Evolutionary conservation across 129 eudicot species (phyloP), one percentile per base, ranked within the genome.

Genomic region (Flaveria ramosissima): DNA sequence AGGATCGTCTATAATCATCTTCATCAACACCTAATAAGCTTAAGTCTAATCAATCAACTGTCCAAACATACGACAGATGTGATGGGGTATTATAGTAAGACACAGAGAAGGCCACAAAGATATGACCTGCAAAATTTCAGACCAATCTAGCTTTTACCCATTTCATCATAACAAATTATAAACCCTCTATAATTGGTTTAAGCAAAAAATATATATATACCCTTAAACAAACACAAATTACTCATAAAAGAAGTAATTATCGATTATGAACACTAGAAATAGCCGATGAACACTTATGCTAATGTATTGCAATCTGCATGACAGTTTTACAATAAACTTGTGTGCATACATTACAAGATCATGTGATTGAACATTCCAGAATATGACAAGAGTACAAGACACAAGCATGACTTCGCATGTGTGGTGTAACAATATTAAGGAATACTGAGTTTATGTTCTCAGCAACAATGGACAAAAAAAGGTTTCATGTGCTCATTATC

Each of bases 121-220:
- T 5, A 36, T 36, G 7, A 36, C 41, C 47, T 60, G 63, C 0
- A 48, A 61, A 75, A 23, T 52, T 36, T 23, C 52, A 14, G 55
- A 68, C 74, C 45, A 20, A 41, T 68, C 56, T 65, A 68, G 47
- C 47, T 53, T 77, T 53, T 9, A 13, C 30, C 43, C 23, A 26
- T 62, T 41, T 52, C 19, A 65, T 36, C 55, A 66, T 19, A 51
- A 67, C 12, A 55, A 20, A 4, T 48, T 12, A 66, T 65, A 41
- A 76, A 66, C 36, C 41, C 24, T 2, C 51, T 36, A 24, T 51
- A 17, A 6, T 20, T 17, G 1, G 15, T 74, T 74, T 74, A 51
- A 36, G 30, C 13, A 11, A 8, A 24, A 27, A 62, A 21, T 3
- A 16, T 0, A 36, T 1, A 6, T 6, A 36, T 46, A 20, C 30